A percentile compares a stretch with the other conserved stretches of the same genome.
phyloP scores from a whole-genome alignment of 108 stramenopile genomes.

The Bacterosira constricta region DNA sequence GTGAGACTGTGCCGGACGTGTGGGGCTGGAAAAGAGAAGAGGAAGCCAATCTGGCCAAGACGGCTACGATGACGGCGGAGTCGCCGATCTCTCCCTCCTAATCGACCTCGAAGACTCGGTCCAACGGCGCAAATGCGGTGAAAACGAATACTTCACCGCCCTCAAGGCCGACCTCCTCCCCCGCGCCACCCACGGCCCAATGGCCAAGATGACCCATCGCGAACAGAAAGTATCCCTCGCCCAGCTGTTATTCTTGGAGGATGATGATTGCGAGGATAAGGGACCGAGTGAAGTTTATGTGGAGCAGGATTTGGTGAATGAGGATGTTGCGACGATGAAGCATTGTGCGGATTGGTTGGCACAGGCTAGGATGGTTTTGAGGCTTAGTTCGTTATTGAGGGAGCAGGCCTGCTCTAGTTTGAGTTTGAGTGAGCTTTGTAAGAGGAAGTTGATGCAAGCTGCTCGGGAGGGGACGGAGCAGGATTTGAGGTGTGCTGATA shows the following conservation, averaged over 20 bases:
- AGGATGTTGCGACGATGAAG: conserved; percentile 62
- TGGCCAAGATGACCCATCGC: conserved; percentile 71
- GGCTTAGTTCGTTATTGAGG: conserved; percentile 72
- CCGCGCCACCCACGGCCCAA: conserved; percentile 67
- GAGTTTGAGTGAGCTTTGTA: conserved; percentile 85
- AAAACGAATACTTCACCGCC: conserved; percentile 80
- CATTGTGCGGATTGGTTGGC: conserved; percentile 62
- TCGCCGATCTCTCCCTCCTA: conserved; percentile 84
- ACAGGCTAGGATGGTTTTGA: conserved; percentile 69
- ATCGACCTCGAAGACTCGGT: conserved; percentile 88
- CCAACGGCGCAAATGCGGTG: conserved; percentile 80
- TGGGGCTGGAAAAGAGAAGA: too few species aligned
- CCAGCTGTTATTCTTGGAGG: conserved; percentile 86
- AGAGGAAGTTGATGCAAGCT: conserved; percentile 65
- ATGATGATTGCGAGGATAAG: conserved; percentile 78
- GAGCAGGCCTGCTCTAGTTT: conserved; percentile 86
- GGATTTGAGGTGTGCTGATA: conserved; percentile 80
- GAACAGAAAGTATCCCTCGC: conserved; percentile 88
- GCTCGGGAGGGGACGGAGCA: conserved; percentile 80
- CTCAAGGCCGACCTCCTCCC: conserved; percentile 82
- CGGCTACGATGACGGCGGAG: conserved; percentile 89
- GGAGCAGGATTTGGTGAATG: conserved; percentile 56
- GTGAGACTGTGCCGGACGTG: too few species aligned
- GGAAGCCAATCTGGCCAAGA: too few species aligned
- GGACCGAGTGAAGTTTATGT: conserved; percentile 82